phyloP scores from a whole-genome alignment of 2,329 filamentous ascomycete genomes.

The Alternaria triticina region DNA sequence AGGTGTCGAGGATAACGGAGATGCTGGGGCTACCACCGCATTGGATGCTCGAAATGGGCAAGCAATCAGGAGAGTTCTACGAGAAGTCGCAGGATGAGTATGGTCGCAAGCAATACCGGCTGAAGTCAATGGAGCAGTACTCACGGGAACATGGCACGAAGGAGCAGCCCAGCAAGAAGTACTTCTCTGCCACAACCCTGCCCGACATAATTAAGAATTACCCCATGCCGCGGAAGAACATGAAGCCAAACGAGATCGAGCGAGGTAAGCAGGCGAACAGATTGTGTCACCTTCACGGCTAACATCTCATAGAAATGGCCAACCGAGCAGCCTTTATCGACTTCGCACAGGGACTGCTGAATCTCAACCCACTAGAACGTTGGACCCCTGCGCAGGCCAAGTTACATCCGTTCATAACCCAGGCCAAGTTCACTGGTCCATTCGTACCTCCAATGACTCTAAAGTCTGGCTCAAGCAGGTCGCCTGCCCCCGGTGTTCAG shows the following conservation, averaged over 20 bases:
- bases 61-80: slow-evolving; percentile 96
- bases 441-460: slow-evolving; percentile 98
- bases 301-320: slow-evolving; percentile 79
- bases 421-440: slow-evolving; percentile 94
- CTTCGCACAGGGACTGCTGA: slow-evolving; percentile 90
- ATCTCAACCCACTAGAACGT: slow-evolving; percentile 92
- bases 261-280: slow-evolving; percentile 69
- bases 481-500: slow-evolving; percentile 89
- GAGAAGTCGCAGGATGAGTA: slow-evolving; percentile 93
- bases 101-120: slow-evolving; percentile 84
- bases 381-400: slow-evolving; percentile 99
- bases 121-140: slow-evolving; percentile 99
- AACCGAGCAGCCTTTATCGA: slow-evolving; percentile 98
- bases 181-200: slow-evolving; percentile 91
- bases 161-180: slow-evolving; percentile 99
- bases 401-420: slow-evolving; percentile 96
- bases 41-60: slow-evolving; percentile 99
- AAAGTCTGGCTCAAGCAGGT: slow-evolving; percentile 84
- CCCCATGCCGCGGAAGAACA: slow-evolving; percentile 98
- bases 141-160: slow-evolving; percentile 94
- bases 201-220: slow-evolving; percentile 98
- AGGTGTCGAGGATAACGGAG: slow-evolving; percentile 94
- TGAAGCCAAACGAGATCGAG: slow-evolving; percentile 97
- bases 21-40: slow-evolving; percentile 96
- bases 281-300: slow-evolving; percentile 3